Evolutionary conservation across 495 filamentous ascomycete species (phyloP).

Genomic region (Penicilliopsis zonata): DNA sequence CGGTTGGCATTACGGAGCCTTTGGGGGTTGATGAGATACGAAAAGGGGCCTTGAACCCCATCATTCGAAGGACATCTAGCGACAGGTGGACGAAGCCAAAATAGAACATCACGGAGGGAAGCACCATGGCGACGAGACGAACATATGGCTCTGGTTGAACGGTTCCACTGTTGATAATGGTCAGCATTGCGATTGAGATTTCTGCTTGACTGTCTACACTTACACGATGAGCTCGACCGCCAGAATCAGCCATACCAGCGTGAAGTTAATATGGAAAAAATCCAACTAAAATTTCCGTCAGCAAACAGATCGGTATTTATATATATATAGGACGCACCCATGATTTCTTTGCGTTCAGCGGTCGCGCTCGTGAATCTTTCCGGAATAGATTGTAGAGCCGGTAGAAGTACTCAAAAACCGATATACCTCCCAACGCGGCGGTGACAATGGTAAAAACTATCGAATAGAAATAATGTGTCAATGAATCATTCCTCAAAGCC

Average conservation of each 20-base stretch:
- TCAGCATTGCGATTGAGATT: constrained; percentile 7
- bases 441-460: constrained; percentile 49
- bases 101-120: constrained; percentile 47
- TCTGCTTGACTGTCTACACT: constrained; percentile 6
- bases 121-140: constrained; percentile 48
- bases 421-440: constrained; percentile 41
- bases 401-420: constrained; percentile 47
- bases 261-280: constrained; percentile 53
- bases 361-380: constrained; percentile 38
- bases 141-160: constrained; percentile 30
- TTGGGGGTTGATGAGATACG: constrained; percentile 60
- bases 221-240: constrained; percentile 43
- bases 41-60: constrained; percentile 44
- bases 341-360: constrained; percentile 37
- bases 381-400: constrained; percentile 31
- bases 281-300: constrained; percentile 32
- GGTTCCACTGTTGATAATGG: constrained; percentile 18
- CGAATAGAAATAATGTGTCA: too few relatives aligned
- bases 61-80: constrained; percentile 31
- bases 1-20: constrained; percentile 55
- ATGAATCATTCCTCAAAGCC: too few relatives aligned
- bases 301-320: not conserved
- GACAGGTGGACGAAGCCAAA: constrained; percentile 43
- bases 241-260: constrained; percentile 36
- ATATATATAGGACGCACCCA: constrained; percentile 22